Conservation (phyloP, 176 grass and related monocot genomes). For the Carex cristatella region DNA sequence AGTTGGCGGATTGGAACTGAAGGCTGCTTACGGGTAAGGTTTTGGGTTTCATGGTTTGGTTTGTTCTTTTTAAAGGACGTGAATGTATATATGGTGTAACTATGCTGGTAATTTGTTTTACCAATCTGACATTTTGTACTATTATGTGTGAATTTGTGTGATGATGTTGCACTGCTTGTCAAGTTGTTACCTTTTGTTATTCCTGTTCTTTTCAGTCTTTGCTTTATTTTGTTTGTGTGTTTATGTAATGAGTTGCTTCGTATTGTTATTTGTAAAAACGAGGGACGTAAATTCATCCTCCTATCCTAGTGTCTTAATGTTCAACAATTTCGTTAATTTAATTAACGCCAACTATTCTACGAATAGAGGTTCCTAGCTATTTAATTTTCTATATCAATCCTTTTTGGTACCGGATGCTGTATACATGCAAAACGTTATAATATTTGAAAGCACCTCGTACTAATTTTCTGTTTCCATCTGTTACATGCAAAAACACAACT, state of each 20-base stretch:
- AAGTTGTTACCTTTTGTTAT: neutral
- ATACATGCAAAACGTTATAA: neutral
- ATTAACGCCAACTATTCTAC: neutral
- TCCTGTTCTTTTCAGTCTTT: neutral
- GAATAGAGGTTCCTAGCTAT: neutral
- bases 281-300: neutral
- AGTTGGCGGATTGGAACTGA: conserved; percentile 11
- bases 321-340: neutral
- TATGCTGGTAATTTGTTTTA: neutral
- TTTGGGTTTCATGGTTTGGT: neutral
- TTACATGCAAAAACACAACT: neutral
- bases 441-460: neutral
- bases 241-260: neutral
- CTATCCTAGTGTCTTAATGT: neutral
- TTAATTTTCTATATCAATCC: neutral
- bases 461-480: too few species aligned
- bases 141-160: neutral
- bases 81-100: neutral
- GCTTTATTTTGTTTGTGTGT: neutral
- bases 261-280: neutral
- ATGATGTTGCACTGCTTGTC: neutral
- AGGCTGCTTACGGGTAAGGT: conserved; percentile 1
- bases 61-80: neutral
- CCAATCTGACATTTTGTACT: neutral
- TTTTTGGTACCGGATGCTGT: neutral